These are phyloP conservation scores for Gloeophyllum trabeum DNA, from an alignment of 768 basidiomycete species.

Conservation along the genomic window DNA sequence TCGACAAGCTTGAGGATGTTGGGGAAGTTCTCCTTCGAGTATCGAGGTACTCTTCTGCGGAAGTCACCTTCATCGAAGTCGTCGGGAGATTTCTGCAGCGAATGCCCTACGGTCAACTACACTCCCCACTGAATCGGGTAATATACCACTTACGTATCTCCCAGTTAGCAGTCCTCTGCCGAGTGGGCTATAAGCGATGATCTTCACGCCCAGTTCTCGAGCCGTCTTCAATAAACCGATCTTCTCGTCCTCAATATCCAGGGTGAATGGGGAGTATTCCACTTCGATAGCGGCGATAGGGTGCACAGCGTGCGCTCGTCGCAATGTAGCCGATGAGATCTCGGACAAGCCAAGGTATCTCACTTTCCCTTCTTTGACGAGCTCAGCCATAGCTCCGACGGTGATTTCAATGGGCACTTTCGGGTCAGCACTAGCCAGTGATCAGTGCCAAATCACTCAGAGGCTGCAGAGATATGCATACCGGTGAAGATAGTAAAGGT, in stretches of 20 bases:
- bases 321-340: slow-evolving; percentile 17
- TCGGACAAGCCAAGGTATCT: slow-evolving; percentile 27
- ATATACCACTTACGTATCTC: slow-evolving; percentile 11
- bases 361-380: slow-evolving; percentile 20
- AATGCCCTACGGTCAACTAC: not conserved
- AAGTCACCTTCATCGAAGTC: slow-evolving; percentile 19
- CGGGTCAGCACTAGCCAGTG: slow-evolving; percentile 9
- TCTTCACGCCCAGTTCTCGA: slow-evolving; percentile 20
- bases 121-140: not conserved
- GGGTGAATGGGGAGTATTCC: slow-evolving; percentile 19
- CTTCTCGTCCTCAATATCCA: slow-evolving; percentile 16
- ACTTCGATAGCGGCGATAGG: slow-evolving; percentile 20
- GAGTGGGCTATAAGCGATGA: slow-evolving; percentile 24
- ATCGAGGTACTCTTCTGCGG: slow-evolving; percentile 13
- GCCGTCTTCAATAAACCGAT: slow-evolving; percentile 15
- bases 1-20: slow-evolving; percentile 28
- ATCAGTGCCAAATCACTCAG: not conserved
- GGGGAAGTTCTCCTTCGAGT: slow-evolving; percentile 29
- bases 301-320: slow-evolving; percentile 21
- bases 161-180: slow-evolving; percentile 21
- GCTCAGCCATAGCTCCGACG: slow-evolving; percentile 15
- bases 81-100: slow-evolving; percentile 14
- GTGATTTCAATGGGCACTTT: slow-evolving; percentile 16
- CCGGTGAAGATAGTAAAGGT: slow-evolving; percentile 1
- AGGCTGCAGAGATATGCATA: not conserved